These are phyloP conservation scores for Tilletia caries DNA, from an alignment of 1,284 basidiomycete genomes.

Conservation along the genomic window DNA sequence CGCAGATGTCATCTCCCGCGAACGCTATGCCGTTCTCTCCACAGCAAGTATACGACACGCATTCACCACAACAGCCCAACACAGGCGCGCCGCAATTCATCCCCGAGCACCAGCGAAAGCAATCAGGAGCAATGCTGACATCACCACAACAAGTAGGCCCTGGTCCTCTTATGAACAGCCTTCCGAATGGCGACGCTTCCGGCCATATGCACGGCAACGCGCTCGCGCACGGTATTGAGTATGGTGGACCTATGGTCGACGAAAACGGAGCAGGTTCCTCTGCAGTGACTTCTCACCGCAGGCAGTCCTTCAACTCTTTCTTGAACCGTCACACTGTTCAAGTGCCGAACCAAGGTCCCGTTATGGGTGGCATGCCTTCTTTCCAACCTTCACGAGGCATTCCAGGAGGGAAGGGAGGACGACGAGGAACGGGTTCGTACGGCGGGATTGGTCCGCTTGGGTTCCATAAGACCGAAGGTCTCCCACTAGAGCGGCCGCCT, in stretches of 20 bases:
- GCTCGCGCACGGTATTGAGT: background rate
- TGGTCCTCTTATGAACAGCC: background rate
- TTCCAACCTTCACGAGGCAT: conserved; percentile 38
- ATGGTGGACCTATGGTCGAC: background rate
- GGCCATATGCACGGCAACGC: background rate
- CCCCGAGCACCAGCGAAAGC: conserved; percentile 11
- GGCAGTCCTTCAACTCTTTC: conserved; percentile 46
- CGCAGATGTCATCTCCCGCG: conserved; percentile 23
- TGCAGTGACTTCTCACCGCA: conserved; percentile 19
- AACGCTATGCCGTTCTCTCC: conserved; percentile 18
- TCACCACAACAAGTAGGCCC: background rate
- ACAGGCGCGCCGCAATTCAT: conserved; percentile 14
- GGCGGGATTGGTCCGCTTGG: conserved; percentile 7
- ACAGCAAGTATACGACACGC: conserved; percentile 14
- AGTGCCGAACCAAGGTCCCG: background rate
- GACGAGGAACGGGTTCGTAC: conserved; percentile 16
- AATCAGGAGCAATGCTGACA: background rate
- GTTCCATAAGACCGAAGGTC: conserved; percentile 21
- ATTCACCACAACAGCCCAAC: conserved; percentile 8
- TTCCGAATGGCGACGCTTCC: background rate
- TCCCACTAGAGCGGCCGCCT: conserved; percentile 37
- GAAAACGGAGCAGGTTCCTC: conserved; percentile 6
- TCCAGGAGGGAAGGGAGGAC: conserved; percentile 22
- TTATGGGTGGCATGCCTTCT: conserved; percentile 16
- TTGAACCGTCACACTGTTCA: conserved; percentile 41